Conservation (phyloP, 805 yeast genomes). For the Candida ortonii region DNA sequence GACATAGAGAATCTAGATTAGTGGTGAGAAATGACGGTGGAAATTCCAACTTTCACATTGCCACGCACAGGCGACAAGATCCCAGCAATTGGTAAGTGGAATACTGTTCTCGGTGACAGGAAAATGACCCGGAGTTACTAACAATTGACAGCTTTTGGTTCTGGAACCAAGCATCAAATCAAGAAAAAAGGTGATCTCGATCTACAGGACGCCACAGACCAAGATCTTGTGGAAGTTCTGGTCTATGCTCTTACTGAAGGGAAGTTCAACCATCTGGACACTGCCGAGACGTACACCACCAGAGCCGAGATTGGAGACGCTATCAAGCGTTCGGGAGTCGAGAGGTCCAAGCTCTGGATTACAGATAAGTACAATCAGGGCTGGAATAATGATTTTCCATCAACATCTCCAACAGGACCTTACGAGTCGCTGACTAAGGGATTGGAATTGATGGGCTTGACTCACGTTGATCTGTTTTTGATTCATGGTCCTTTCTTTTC, state of each 20-base stretch:
- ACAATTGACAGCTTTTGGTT: constrained; percentile 35
- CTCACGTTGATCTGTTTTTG: constrained; percentile 59
- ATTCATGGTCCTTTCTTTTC: constrained; percentile 57
- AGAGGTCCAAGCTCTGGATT: constrained; percentile 51
- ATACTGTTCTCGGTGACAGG: neutral
- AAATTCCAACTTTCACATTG: constrained; percentile 27
- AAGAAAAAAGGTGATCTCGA: constrained; percentile 31
- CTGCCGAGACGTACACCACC: constrained; percentile 67
- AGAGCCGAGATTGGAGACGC: constrained; percentile 59
- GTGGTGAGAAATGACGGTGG: constrained; percentile 5
- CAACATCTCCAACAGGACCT: constrained; percentile 38
- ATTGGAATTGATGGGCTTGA: constrained; percentile 45
- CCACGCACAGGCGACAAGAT: constrained; percentile 31
- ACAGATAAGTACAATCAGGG: constrained; percentile 59
- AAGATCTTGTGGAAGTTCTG: constrained; percentile 45
- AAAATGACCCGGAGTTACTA: neutral
- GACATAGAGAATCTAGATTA: neutral
- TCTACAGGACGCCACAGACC: constrained; percentile 25
- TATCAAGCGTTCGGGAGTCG: constrained; percentile 38
- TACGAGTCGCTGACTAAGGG: constrained; percentile 45
- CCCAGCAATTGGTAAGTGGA: constrained; percentile 41
- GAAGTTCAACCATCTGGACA: constrained; percentile 61
- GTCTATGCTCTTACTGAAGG: constrained; percentile 41
- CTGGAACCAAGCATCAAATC: constrained; percentile 58
- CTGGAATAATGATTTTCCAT: constrained; percentile 26